Evolutionary conservation across 2,329 filamentous ascomycete species (phyloP), one percentile per base, ranked within the genome.

Genomic region (Rachicladosporium sp.): DNA sequence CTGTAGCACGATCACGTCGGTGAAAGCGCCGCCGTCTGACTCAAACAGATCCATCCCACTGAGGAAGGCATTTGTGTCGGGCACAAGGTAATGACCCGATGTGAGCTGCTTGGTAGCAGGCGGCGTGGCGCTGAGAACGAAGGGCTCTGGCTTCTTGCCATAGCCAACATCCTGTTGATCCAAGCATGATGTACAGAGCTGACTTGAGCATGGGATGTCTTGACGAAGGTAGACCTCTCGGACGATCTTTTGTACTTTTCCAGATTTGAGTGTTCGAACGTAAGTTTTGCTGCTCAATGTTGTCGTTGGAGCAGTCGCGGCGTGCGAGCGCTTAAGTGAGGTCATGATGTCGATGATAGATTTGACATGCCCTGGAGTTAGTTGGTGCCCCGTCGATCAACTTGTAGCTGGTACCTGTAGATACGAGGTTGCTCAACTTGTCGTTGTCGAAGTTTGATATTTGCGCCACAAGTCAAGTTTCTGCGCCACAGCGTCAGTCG

Each of bases 211-310:
- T 36, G 91, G 89, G 56, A 98, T 96, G 61, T 98, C 91, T 65
- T 89, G 84, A 61, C 91, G 78, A 45, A 98, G 72, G 64, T 98
- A 98, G 47, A 96, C 74, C 68, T 98, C 91, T 55, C 88, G 79
- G 50, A 98, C 91, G 56, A 98, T 93, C 71, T 98, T 98, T 63
- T 96, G 91, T 44, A 96, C 89, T 68, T 95, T 95, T 63, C 91
- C 91, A 62, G 79, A 91, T 64, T 85, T 88, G 35, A 89, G 93
- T 19, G 91, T 95, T 44, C 91, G 77, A 47, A 98, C 84, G 58
- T 93, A 98, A 53, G 93, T 78, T 67, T 96, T 98, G 74, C 82
- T 95, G 27, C 87, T 89, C 48, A 96, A 81, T 0, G 56, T 58
- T 4, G 55, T 57, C 57, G 82, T 93, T 35, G 80, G 70, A 23